These are phyloP conservation scores for Torulaspora maleeae DNA, from an alignment of 805 yeast genomes.

Conservation along the genomic window DNA sequence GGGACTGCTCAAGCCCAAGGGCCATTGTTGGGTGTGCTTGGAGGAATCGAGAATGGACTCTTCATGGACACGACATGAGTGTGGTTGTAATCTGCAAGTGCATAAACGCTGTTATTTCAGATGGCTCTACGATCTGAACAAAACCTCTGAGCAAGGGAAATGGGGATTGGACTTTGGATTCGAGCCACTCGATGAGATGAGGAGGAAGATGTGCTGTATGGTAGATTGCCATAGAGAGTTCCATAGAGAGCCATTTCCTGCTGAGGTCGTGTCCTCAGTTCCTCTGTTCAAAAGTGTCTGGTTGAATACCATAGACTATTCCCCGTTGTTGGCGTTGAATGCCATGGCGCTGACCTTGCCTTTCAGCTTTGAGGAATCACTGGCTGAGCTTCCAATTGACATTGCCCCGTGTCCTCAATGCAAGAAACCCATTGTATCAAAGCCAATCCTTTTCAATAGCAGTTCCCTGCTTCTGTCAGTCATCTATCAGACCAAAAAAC, in stretches of 20 bases:
- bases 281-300: conserved; percentile 15
- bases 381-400: conserved; percentile 10
- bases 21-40: conserved; percentile 32
- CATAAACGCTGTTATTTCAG: conserved; percentile 29
- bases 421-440: conserved; percentile 12
- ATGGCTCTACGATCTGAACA: conserved; percentile 21
- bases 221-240: conserved; percentile 21
- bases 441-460: conserved; percentile 9
- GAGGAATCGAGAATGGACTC: conserved; percentile 20
- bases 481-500: conserved; percentile 3
- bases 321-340: conserved; percentile 9
- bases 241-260: conserved; percentile 14
- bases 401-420: conserved; percentile 24
- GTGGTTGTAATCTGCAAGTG: conserved; percentile 32
- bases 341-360: conserved; percentile 9
- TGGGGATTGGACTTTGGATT: conserved; percentile 6
- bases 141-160: conserved; percentile 7
- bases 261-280: conserved; percentile 13
- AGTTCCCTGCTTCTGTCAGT: conserved; percentile 6
- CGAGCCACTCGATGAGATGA: conserved; percentile 10
- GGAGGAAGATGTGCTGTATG: conserved; percentile 14
- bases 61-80: conserved; percentile 27
- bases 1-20: conserved; percentile 9
- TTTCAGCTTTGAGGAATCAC: neutral
- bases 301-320: conserved; percentile 8